These are phyloP conservation scores for Trypanosoma lewisi DNA, from an alignment of 208 protist species.

Conservation along the genomic window DNA sequence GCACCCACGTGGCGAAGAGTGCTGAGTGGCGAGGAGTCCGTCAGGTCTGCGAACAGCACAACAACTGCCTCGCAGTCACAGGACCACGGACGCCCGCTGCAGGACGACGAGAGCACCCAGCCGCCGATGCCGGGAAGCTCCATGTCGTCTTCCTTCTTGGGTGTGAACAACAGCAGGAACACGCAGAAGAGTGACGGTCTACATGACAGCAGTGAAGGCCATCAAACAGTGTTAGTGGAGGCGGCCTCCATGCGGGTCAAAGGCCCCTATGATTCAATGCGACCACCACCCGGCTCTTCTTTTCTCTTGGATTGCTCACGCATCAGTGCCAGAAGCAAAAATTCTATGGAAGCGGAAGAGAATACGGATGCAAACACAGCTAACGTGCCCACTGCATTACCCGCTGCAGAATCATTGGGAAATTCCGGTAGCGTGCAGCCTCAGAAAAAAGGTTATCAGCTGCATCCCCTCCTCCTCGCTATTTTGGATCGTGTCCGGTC, in stretches of 20 bases:
- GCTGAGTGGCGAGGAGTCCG: neutral
- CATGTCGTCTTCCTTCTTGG: neutral
- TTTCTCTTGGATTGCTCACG: neutral
- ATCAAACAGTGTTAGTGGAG: constrained; percentile 15
- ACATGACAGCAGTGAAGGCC: neutral
- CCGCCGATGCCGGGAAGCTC: neutral
- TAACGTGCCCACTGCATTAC: neutral
- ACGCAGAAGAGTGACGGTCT: neutral
- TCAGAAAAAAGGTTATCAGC: neutral
- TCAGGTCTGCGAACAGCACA: neutral
- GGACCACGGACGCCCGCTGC: neutral
- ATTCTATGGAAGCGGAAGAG: neutral
- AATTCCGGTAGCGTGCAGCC: neutral
- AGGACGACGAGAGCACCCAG: neutral
- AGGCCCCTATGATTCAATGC: constrained; percentile 13
- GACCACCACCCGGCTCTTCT: neutral
- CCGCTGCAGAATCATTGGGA: neutral
- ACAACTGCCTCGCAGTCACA: neutral
- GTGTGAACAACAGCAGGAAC: neutral
- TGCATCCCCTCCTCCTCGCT: constrained; percentile 20
- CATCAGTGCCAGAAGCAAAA: neutral
- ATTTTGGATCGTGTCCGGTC: constrained; percentile 10
- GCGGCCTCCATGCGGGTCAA: constrained; percentile 8
- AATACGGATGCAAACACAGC: neutral
- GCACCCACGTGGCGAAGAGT: constrained; percentile 12